A percentile compares a stretch with the other conserved stretches of the same genome.
phyloP scores from a whole-genome alignment of 768 basidiomycete species.

The Mycena vitilis region DNA sequence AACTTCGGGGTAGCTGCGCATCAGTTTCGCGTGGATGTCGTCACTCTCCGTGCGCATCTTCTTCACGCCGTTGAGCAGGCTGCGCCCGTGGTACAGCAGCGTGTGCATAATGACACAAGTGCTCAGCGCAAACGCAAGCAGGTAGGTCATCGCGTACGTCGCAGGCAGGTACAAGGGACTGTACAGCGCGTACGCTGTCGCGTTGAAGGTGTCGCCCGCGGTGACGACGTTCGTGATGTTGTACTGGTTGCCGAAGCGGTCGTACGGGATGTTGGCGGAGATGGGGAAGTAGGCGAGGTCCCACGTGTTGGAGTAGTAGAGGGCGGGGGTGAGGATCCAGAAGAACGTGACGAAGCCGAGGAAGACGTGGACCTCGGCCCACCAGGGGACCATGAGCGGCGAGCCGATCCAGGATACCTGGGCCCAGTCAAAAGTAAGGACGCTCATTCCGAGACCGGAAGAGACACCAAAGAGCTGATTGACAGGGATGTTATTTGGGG shows the following conservation, averaged over 20 bases:
- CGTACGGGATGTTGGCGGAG: constrained; percentile 80
- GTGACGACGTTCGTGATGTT: constrained; percentile 80
- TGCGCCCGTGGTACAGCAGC: constrained; percentile 85
- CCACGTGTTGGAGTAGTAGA: constrained; percentile 96
- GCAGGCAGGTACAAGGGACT: constrained; percentile 93
- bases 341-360: constrained; percentile 89
- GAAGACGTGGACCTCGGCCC: constrained; percentile 94
- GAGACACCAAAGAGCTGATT: constrained; percentile 81
- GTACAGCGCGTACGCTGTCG: constrained; percentile 81
- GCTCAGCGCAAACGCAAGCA: constrained; percentile 84
- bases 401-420: constrained; percentile 78
- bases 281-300: constrained; percentile 90
- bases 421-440: constrained; percentile 85
- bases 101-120: constrained; percentile 93
- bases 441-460: constrained; percentile 78
- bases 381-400: constrained; percentile 91
- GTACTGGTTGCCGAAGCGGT: constrained; percentile 83
- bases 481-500: constrained; percentile 71
- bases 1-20: constrained; percentile 93
- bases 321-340: constrained; percentile 89
- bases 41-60: constrained; percentile 83
- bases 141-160: constrained; percentile 90
- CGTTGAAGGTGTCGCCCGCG: constrained; percentile 73
- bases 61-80: constrained; percentile 77
- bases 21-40: constrained; percentile 95